Evolutionary conservation across 352 stramenopile species (phyloP), one percentile per base, ranked within the genome.

Genomic region (Albugo candida): DNA sequence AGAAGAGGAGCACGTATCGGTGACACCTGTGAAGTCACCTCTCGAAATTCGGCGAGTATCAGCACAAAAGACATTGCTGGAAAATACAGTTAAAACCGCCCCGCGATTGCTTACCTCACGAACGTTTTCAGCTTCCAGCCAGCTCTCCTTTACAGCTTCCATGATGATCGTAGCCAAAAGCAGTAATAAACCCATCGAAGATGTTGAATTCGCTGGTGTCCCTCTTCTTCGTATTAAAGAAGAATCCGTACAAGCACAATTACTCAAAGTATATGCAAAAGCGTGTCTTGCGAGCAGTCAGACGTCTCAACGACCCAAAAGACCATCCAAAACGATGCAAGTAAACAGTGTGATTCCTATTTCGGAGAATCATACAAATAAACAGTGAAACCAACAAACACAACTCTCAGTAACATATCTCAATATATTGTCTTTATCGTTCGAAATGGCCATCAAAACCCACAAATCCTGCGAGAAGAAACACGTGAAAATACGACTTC

Each of bases 401-500:
- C n/a, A n/a, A n/a, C n/a, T n/a, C n/a, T 31, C 24, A 56, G 39
- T 19, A 44, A 17, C 14, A 34, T 58, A 47, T 61, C 38, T 63
- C 36, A 31, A 34, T 56, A 0, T 37, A 62, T 18, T 37, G 52
- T 6, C 59, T 51, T 50, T 81, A 89, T 52, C 79, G 83, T 41
- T 89, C 83, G 66, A 89, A 96, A 49, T 93, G 78, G 24, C 85
- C 85, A 56, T 96, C 82, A 60, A 96, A 96, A 20, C 85, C 85
- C 54, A 92, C 74, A 58, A 95, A 95, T 11, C 85, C 85, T 8
- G 76, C 72, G 59, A 96, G 77, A 54, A 93, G 70, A 56, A 96
- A 95, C 4, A 91, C 75, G 53, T 88, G 75, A 55, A 94, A 89
- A 53, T 89, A 95, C 1, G 54, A 40, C 49, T 96, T 96, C 64